Evolutionary conservation across 768 basidiomycete genomes (phyloP), one percentile per base, ranked within the genome.

Genomic region (Mycena sanguinolenta): DNA sequence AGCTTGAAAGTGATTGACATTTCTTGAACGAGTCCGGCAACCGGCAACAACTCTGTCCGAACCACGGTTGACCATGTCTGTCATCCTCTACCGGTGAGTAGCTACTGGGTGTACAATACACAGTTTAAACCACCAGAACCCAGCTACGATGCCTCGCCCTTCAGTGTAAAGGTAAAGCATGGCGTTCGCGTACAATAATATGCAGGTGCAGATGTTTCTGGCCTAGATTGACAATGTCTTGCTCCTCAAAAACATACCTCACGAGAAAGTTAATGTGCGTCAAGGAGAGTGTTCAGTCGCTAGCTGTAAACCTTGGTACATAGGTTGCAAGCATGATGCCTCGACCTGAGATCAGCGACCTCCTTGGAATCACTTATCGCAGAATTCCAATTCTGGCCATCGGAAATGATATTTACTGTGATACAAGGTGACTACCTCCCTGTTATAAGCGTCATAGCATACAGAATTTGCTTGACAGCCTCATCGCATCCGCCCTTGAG

Each of bases 301-400:
- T n/a, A n/a, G n/a, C n/a, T n/a, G n/a, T n/a, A n/a, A n/a, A n/a
- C n/a, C n/a, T n/a, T n/a, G n/a, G n/a, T n/a, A n/a, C n/a, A 14
- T 69, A 91, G 89, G 87, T 90, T 16, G 79, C 86, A 2, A 75
- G 76, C 58, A 78, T 81, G n/a, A 81, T 88, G 9, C 89, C 89
- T 46, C 88, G 89, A 10, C 86, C 89, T 9, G 89, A 88, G 75
- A 83, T 91, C 55, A 83, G 87, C 59, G 84, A 86, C n/a, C 75
- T 84, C 2, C 82, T 86, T 12, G 90, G 89, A 7, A 78, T 91
- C 16, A 79, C 79, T 32, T 91, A 91, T 77, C 87, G 90, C 10
- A 84, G 87, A 16, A 88, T 91, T 34, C 89, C 89, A 12, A 80
- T 91, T n/a, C 82, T 90, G 10, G 87, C 89, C 14, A 87, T 91